A percentile compares a stretch with the other conserved stretches of the same genome.
Evolutionary conservation across 768 basidiomycete genomes (phyloP).

Genomic region (Phylloporus rhodoxanthus): DNA sequence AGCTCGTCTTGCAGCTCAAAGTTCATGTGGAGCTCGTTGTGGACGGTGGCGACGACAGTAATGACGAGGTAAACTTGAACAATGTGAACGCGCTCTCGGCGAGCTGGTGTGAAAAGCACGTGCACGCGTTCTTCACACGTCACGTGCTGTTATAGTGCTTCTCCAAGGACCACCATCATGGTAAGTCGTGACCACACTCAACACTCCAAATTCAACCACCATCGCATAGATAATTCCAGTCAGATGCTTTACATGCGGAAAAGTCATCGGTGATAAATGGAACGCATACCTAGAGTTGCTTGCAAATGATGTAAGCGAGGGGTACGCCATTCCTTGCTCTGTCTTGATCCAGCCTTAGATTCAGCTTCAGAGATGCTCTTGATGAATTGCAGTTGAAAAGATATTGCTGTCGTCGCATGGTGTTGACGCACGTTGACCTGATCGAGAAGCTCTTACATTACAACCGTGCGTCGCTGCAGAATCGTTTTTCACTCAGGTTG

Average conservation of each 20-base stretch:
- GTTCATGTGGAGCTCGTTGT: constrained; percentile 28
- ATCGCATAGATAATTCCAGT: constrained; percentile 83
- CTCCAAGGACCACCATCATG: constrained; percentile 19
- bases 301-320: constrained; percentile 78
- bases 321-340: constrained; percentile 45
- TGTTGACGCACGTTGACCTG: constrained; percentile 93
- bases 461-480: constrained; percentile 62
- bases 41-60: not conserved
- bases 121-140: constrained; percentile 15
- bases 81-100: constrained; percentile 9
- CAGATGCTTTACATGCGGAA: constrained; percentile 93
- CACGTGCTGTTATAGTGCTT: not conserved
- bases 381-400: constrained; percentile 85
- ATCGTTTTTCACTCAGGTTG: not conserved
- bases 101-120: constrained; percentile 21
- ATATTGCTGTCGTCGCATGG: constrained; percentile 97
- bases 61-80: not conserved
- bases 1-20: constrained; percentile 83
- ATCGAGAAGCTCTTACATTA: constrained; percentile 97
- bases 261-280: constrained; percentile 98
- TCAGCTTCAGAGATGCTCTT: constrained; percentile 65
- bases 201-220: not conserved
- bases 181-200: constrained; percentile 7
- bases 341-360: not conserved
- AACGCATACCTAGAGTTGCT: constrained; percentile 78